A percentile compares a stretch with the other conserved stretches of the same genome.
Conservation (phyloP, 768 basidiomycete genomes). For the Lactarius tabidus region DNA sequence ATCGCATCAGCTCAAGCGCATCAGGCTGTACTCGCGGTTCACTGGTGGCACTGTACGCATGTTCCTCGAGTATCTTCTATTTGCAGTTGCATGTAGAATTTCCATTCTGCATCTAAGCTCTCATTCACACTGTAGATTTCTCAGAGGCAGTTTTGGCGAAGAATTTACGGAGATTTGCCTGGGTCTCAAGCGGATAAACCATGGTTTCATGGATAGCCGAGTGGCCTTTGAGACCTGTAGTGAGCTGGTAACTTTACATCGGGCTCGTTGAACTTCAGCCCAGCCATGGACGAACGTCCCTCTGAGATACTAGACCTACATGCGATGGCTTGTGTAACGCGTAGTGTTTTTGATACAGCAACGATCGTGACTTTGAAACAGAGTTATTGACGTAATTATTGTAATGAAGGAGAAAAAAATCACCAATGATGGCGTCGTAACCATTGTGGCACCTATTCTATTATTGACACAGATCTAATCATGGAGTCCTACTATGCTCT, state of each 20-base stretch:
- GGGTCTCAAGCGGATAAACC: neutral
- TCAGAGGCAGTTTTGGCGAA: neutral
- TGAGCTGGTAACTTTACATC: neutral
- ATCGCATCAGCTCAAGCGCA: neutral
- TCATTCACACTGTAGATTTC: neutral
- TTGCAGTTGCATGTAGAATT: neutral
- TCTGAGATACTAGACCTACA: neutral
- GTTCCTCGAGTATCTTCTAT: neutral
- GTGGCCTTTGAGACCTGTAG: neutral
- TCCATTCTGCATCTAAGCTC: neutral
- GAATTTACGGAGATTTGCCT: neutral
- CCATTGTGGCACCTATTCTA: neutral
- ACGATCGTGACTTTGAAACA: neutral
- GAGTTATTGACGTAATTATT: neutral
- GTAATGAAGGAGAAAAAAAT: too few relatives aligned
- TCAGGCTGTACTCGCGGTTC: neutral
- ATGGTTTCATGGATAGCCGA: neutral
- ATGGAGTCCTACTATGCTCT: neutral
- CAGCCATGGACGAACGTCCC: neutral
- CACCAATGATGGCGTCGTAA: neutral
- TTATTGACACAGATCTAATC: neutral
- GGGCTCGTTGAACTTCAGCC: neutral
- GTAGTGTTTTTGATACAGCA: neutral
- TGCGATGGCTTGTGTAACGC: neutral
- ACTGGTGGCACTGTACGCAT: neutral